Evolutionary conservation across 805 yeast genomes (phyloP), one percentile per base, ranked within the genome.

Genomic region (Candida maris): DNA sequence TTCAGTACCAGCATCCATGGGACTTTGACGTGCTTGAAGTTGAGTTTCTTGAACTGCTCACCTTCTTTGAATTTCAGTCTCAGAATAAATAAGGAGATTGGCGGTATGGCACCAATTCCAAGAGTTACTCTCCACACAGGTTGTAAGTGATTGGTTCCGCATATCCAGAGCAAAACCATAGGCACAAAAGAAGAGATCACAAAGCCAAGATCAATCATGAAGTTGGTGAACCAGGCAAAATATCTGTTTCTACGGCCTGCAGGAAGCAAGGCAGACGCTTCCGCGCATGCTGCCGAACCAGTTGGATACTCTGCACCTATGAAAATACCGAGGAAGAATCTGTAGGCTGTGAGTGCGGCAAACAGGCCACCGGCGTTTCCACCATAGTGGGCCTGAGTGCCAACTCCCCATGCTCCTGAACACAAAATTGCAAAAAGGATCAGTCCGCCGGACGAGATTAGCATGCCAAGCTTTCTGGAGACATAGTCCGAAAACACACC

Each of bases 231-330:
- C 85, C 88, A 79, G 37, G 80, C 74, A 55, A 89, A 88, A 70
- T 83, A 88, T 59, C 96, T 73, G 65, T 89, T 87, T 68, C 97
- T 81, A 42, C 73, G 71, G 39, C 95, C 95, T n/a, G 77, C 71
- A 13, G 89, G 85, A 49, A 88, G 66, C 44, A 76, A 64, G 38
- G 84, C 79, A 30, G 94, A 79, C 26, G 94, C 93, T 62, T 89
- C 97, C 19, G 96, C 88, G 49, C 94, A 86, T 24, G 95, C 94
- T 14, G 89, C 91, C 6, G 95, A 82, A 30, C 96, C 89, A 10
- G 94, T 82, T 31, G 96, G 96, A 57, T 89, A 89, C 64, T 89
- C 97, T 33, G 94, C 89, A 51, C 97, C 97, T 50, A 91, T 85
- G 52, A 89, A 94, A 46, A 86, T 68, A 64, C 97, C 97, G 34